These are phyloP conservation scores for Ophiostoma quercus DNA, from an alignment of 2,329 filamentous ascomycete genomes.

Conservation along the genomic window DNA sequence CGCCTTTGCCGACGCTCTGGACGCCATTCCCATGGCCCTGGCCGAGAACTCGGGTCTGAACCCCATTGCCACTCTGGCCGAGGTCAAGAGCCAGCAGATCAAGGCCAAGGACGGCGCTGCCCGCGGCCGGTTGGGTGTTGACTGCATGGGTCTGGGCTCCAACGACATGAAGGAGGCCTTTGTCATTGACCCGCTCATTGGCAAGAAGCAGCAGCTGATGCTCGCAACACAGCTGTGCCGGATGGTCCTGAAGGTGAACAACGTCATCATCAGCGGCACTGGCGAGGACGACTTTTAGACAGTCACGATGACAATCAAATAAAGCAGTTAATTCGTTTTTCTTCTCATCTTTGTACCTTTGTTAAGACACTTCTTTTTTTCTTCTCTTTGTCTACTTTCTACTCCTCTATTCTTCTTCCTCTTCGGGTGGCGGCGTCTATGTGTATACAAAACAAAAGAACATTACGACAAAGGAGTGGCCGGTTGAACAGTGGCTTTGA, in stretches of 20 bases:
- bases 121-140: slow-evolving; percentile 72
- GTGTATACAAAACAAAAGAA: slow-evolving; percentile 8
- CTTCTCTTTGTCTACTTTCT: neutral
- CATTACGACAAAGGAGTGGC: neutral
- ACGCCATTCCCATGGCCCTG: slow-evolving; percentile 88
- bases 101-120: slow-evolving; percentile 53
- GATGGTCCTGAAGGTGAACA: slow-evolving; percentile 97
- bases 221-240: slow-evolving; percentile 94
- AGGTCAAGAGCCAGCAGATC: slow-evolving; percentile 93
- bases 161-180: slow-evolving; percentile 98
- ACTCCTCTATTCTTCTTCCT: slow-evolving; percentile 6
- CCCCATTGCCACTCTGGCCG: slow-evolving; percentile 89
- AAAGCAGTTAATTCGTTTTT: neutral
- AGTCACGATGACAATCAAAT: neutral
- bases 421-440: neutral
- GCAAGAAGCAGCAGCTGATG: slow-evolving; percentile 94
- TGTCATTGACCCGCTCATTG: slow-evolving; percentile 96
- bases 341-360: neutral
- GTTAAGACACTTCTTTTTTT: neutral
- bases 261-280: slow-evolving; percentile 84
- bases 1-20: slow-evolving; percentile 90
- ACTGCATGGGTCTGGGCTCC: slow-evolving; percentile 93
- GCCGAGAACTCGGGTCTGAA: slow-evolving; percentile 96
- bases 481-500: neutral
- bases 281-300: slow-evolving; percentile 80